Conservation (phyloP, 2,329 filamentous ascomycete species). For the Stagonosporopsis tanaceti region DNA sequence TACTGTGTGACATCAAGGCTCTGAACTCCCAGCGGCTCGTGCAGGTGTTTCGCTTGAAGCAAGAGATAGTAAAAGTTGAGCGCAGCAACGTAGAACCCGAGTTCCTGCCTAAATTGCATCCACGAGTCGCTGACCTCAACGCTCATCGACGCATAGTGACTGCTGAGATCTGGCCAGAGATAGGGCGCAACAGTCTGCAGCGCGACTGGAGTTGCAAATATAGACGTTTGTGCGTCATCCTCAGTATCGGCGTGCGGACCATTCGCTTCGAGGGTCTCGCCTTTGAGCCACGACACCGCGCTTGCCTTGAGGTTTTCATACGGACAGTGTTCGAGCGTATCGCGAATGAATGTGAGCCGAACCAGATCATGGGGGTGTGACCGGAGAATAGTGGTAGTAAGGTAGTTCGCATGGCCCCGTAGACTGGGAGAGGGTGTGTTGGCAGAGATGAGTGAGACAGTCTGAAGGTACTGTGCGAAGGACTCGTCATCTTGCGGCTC, state of each 20-base stretch:
- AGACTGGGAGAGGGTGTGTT: slow-evolving; percentile 58
- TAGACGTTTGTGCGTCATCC: slow-evolving; percentile 29
- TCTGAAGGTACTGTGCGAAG: slow-evolving; percentile 62
- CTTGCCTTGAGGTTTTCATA: slow-evolving; percentile 64
- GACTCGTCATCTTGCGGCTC: slow-evolving; percentile 59
- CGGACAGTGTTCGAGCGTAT: slow-evolving; percentile 62
- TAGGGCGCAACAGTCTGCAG: slow-evolving; percentile 59
- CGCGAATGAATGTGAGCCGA: slow-evolving; percentile 62
- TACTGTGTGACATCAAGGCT: slow-evolving; percentile 55
- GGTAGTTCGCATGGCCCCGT: slow-evolving; percentile 58
- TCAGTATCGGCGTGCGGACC: slow-evolving; percentile 32
- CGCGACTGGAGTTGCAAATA: slow-evolving; percentile 59
- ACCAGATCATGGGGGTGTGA: slow-evolving; percentile 61
- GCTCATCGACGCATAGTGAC: slow-evolving; percentile 46
- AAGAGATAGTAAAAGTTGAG: slow-evolving; percentile 68
- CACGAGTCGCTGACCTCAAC: slow-evolving; percentile 39
- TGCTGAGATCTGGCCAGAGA: slow-evolving; percentile 60
- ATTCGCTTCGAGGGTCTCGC: slow-evolving; percentile 62
- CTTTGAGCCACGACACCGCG: slow-evolving; percentile 68
- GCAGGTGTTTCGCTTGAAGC: slow-evolving; percentile 58
- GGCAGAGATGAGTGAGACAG: slow-evolving; percentile 57
- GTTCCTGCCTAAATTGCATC: slow-evolving; percentile 59
- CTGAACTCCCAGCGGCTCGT: slow-evolving; percentile 56
- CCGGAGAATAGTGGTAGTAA: slow-evolving; percentile 59
- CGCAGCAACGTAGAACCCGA: slow-evolving; percentile 63